phyloP scores from a whole-genome alignment of 208 protist species.

The Leishmania lainsoni region DNA sequence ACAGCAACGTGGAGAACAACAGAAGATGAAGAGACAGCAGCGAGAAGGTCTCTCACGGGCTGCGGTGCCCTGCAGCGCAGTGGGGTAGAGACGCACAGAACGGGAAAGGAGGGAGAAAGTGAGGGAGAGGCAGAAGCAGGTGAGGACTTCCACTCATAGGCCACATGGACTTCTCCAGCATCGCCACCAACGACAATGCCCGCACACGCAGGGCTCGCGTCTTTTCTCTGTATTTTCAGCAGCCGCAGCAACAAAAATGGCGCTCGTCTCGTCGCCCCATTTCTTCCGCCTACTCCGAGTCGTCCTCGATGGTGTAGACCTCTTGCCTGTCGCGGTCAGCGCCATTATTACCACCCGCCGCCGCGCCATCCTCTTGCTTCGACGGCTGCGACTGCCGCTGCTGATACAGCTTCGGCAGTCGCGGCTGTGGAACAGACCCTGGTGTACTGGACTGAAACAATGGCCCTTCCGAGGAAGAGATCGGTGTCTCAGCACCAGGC shows the following conservation, averaged over 20 bases:
- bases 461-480: constrained; percentile 33
- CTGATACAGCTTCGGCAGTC: neutral
- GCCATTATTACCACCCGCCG: neutral
- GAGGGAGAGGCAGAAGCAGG: too few relatives aligned
- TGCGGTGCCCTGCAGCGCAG: neutral
- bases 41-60: neutral
- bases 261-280: neutral
- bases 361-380: neutral
- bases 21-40: neutral
- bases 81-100: constrained; percentile 1
- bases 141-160: neutral
- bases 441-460: constrained; percentile 8
- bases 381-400: neutral
- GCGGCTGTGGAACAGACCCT: neutral
- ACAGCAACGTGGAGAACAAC: neutral
- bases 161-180: too few relatives aligned
- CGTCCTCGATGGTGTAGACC: constrained; percentile 12
- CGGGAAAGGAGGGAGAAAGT: neutral
- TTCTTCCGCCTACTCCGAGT: neutral
- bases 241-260: neutral
- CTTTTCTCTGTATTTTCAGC: neutral
- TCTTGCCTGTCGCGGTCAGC: constrained; percentile 7
- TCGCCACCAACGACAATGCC: neutral
- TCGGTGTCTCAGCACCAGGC: constrained; percentile 13
- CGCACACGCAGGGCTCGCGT: too few relatives aligned